Evolutionary conservation across 2,329 filamentous ascomycete species (phyloP).

Genomic region (Iodosphaeria phyllophila): DNA sequence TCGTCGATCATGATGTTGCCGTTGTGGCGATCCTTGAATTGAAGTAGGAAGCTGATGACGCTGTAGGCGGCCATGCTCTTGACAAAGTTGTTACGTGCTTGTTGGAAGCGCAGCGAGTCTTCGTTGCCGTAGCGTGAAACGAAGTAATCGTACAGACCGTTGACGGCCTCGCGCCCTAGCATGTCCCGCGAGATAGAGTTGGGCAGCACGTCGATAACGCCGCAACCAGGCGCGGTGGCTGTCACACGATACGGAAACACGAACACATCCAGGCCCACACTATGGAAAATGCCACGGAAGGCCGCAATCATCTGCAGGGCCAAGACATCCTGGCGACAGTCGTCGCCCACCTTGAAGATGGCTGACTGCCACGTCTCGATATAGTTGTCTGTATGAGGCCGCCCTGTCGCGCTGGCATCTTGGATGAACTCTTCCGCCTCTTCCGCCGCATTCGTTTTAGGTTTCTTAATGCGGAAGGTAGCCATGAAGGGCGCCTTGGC

Average conservation of each 20-base stretch:
- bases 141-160: conserved; percentile 97
- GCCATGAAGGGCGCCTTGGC: conserved; percentile 99
- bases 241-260: conserved; percentile 96
- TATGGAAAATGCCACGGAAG: conserved; percentile 93
- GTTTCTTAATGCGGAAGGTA: conserved; percentile 90
- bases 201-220: conserved; percentile 93
- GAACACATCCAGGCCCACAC: conserved; percentile 85
- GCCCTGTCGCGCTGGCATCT: conserved; percentile 21
- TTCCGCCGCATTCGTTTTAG: conserved; percentile 30
- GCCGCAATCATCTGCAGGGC: conserved; percentile 95
- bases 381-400: conserved; percentile 27
- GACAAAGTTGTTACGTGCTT: conserved; percentile 90
- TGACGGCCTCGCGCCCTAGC: conserved; percentile 94
- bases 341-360: conserved; percentile 99
- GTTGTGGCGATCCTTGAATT: conserved; percentile 99
- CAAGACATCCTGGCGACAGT: conserved; percentile 91
- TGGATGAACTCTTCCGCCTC: conserved; percentile 32
- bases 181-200: conserved; percentile 98
- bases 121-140: conserved; percentile 94
- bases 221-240: conserved; percentile 89
- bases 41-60: conserved; percentile 86
- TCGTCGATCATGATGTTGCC: conserved; percentile 99
- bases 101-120: conserved; percentile 85
- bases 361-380: conserved; percentile 98
- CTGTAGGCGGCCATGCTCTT: conserved; percentile 99